phyloP scores from a whole-genome alignment of 192 early-diverging fungal genomes.

The Coemansia sp. region DNA sequence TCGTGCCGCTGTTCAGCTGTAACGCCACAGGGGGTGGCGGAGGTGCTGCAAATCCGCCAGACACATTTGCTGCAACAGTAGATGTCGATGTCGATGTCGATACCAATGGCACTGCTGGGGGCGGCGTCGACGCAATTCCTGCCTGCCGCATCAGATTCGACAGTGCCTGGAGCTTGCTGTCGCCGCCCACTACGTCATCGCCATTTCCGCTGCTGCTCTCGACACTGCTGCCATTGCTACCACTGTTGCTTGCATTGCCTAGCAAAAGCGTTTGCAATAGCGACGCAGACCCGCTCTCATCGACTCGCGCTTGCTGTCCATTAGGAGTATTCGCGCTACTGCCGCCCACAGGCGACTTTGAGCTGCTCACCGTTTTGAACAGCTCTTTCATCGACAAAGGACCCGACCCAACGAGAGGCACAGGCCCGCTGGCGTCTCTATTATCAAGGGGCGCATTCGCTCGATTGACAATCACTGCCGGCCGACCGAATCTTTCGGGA shows the following conservation, averaged over 20 bases:
- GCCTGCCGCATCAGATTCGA: conserved; percentile 51
- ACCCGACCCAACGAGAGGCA: conserved; percentile 7
- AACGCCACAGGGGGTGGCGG: not conserved
- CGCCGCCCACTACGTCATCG: conserved; percentile 2
- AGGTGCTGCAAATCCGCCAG: not conserved
- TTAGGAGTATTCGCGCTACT: conserved; percentile 6
- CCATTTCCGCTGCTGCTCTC: not conserved
- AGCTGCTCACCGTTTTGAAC: conserved; percentile 31
- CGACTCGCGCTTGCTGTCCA: not conserved
- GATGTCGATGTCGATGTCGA: not conserved
- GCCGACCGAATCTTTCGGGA: conserved; percentile 30
- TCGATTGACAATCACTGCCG: conserved; percentile 27
- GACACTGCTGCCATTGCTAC: not conserved
- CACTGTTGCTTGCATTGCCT: conserved; percentile 12
- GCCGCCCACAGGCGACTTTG: conserved; percentile 20
- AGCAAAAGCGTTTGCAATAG: conserved; percentile 58
- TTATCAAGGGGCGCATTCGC: conserved; percentile 2
- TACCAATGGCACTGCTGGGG: conserved; percentile 5
- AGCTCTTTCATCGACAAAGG: conserved; percentile 49
- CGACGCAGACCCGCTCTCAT: conserved; percentile 35
- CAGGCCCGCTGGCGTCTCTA: conserved; percentile 1
- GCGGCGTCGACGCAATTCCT: conserved; percentile 33
- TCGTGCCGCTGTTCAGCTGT: conserved; percentile 3
- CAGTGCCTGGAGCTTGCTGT: conserved; percentile 45
- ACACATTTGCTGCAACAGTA: not conserved